phyloP scores from a whole-genome alignment of 306 rosid species.

The Cicer bijugum region DNA sequence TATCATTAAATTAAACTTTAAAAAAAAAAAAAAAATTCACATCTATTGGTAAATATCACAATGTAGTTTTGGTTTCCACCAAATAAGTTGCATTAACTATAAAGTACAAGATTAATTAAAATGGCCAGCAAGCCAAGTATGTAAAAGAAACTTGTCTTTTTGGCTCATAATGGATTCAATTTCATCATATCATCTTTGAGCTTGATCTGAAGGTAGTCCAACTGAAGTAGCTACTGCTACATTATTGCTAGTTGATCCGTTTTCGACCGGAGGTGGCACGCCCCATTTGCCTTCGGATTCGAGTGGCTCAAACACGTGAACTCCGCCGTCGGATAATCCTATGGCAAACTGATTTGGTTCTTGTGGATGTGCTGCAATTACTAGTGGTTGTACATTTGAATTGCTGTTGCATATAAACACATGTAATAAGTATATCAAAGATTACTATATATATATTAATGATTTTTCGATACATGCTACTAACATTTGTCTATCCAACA shows the following conservation, averaged over 20 bases:
- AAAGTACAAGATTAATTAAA: conserved; percentile 37
- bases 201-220: conserved; percentile 92
- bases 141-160: conserved; percentile 78
- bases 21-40: conserved; percentile 32
- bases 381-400: conserved; percentile 74
- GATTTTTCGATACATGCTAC: background rate
- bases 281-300: conserved; percentile 98
- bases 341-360: conserved; percentile 91
- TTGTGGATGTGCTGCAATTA: conserved; percentile 93
- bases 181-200: conserved; percentile 78
- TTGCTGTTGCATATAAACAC: conserved; percentile 54
- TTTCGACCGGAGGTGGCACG: conserved; percentile 77
- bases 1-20: conserved; percentile 38
- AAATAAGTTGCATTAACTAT: conserved; percentile 33
- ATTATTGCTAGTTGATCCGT: conserved; percentile 73
- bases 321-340: conserved; percentile 92
- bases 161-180: conserved; percentile 30
- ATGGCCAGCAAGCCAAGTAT: conserved; percentile 54
- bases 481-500: too few relatives aligned
- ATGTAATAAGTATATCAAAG: background rate
- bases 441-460: background rate
- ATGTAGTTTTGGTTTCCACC: conserved; percentile 43
- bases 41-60: conserved; percentile 45
- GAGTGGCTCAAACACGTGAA: conserved; percentile 90
- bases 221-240: conserved; percentile 63